Conservation (phyloP, 2,329 filamentous ascomycete species). For the Fusarium sp. region DNA sequence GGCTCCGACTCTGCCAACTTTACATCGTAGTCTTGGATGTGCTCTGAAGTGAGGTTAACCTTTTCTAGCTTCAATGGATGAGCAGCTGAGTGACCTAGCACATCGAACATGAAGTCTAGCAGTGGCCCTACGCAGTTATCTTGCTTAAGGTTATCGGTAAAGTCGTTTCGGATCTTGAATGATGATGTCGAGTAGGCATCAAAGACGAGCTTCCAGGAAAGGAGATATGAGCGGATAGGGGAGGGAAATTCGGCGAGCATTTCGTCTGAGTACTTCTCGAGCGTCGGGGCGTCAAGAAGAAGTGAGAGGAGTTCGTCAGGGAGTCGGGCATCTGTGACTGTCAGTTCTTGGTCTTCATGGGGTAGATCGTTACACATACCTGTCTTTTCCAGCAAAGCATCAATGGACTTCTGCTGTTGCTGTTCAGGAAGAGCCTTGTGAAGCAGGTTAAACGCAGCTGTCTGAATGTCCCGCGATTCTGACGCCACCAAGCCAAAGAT, state of each 20-base stretch:
- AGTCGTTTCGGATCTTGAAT: constrained; percentile 83
- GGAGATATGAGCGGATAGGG: constrained; percentile 79
- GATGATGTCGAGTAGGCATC: constrained; percentile 84
- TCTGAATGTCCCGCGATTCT: constrained; percentile 78
- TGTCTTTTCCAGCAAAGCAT: constrained; percentile 76
- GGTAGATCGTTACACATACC: constrained; percentile 46
- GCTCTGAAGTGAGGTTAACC: constrained; percentile 65
- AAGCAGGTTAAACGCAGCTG: constrained; percentile 81
- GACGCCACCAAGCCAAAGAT: constrained; percentile 82
- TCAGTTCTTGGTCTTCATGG: neutral
- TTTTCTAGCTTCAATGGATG: constrained; percentile 79
- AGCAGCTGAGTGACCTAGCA: constrained; percentile 81
- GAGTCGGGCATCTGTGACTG: constrained; percentile 67
- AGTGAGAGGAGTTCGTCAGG: constrained; percentile 88
- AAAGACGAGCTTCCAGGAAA: constrained; percentile 91
- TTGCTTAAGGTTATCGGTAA: constrained; percentile 80
- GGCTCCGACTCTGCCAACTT: constrained; percentile 64
- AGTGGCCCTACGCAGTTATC: constrained; percentile 75
- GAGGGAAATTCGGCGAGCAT: constrained; percentile 75
- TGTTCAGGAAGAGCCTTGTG: constrained; percentile 80
- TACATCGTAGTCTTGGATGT: constrained; percentile 66
- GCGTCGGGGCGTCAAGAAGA: constrained; percentile 78
- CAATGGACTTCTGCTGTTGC: constrained; percentile 85
- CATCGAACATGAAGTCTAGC: constrained; percentile 83
- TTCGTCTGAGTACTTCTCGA: constrained; percentile 73